Evolutionary conservation across 352 stramenopile species (phyloP), one percentile per base, ranked within the genome.

Genomic region (Phytophthora quininea): DNA sequence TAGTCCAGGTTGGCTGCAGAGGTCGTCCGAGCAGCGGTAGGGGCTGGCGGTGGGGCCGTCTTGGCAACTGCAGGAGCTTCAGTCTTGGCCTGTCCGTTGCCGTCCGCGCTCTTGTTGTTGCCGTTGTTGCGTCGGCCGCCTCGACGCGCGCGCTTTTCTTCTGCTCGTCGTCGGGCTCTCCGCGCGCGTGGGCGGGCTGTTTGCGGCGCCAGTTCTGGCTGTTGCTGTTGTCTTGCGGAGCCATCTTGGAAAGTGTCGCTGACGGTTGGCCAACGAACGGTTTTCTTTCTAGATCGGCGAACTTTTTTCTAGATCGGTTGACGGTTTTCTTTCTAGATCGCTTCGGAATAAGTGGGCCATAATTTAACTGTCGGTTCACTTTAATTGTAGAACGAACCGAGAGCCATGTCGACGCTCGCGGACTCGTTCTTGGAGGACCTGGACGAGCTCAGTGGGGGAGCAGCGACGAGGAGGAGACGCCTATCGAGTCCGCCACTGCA

Each of bases 371-470:
- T 24, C n/a, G 42, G 4, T 48, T 27, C 42, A n/a, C n/a, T 48
- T 48, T 48, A 48, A 29, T 48, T 48, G 19, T 24, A 24, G 19
- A 24, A 24, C 19, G 19, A 24, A 24, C 19, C 19, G 19, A 61
- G 53, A 2, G 48, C 7, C 32, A 96, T 96, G 88, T 84, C 84
- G 60, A 91, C 90, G 49, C 73, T 97, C 7, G 90, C 90, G 5
- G 90, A 95, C 67, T 95, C 89, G 33, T 97, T 97, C 69, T 73
- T 97, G 15, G 90, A 95, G 63, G 90, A 97, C 71, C 74, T 97
- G 42, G 90, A 97, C 64, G 87, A 96, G 60, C 86, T 97, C 31
- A 93, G 89, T 64, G 88, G 82, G 8, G 83, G 80, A 94, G 87
- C 67, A 88, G 85, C 60, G 82, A 84, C 24, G 90, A 96, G 63